Evolutionary conservation across 345 rosid species (phyloP).

Genomic region (Camelina sativa): DNA sequence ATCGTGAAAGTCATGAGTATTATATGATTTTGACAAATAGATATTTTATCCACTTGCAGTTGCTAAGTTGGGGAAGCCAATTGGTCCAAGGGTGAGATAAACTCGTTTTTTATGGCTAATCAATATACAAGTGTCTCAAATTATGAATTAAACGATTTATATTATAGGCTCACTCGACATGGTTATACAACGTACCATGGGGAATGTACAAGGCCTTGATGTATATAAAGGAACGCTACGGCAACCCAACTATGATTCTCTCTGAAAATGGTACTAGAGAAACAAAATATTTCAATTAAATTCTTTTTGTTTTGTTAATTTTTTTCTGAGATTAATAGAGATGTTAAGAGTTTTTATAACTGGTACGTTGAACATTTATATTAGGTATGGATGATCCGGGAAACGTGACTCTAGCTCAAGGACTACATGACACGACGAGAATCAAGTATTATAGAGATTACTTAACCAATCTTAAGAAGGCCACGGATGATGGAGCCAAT

Average conservation of each 20-base stretch:
- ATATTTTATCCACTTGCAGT: conserved; percentile 46
- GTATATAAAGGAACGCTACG: conserved; percentile 84
- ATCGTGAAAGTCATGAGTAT: not conserved
- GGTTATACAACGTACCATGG: conserved; percentile 98
- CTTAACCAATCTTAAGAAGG: conserved; percentile 82
- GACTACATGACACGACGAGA: conserved; percentile 80
- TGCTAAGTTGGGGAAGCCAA: conserved; percentile 65
- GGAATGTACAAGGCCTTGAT: conserved; percentile 88
- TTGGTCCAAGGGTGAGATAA: conserved; percentile 74
- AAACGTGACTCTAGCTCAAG: conserved; percentile 67
- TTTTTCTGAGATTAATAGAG: not conserved
- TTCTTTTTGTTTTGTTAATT: not conserved
- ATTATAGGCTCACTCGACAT: conserved; percentile 76
- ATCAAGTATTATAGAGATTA: conserved; percentile 74
- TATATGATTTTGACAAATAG: not conserved
- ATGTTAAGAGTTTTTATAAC: not conserved
- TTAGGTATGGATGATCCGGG: conserved; percentile 96
- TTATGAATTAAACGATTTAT: conserved; percentile 6
- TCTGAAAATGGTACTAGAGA: conserved; percentile 81
- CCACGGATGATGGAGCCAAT: conserved; percentile 82
- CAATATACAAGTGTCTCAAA: not conserved
- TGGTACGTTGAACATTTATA: not conserved
- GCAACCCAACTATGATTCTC: conserved; percentile 83
- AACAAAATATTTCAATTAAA: not conserved
- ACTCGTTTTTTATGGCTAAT: not conserved